Base-by-base conservation (phyloP, 2,329 filamentous ascomycete genomes). In the Fonsecaea multimorphosa region DNA sequence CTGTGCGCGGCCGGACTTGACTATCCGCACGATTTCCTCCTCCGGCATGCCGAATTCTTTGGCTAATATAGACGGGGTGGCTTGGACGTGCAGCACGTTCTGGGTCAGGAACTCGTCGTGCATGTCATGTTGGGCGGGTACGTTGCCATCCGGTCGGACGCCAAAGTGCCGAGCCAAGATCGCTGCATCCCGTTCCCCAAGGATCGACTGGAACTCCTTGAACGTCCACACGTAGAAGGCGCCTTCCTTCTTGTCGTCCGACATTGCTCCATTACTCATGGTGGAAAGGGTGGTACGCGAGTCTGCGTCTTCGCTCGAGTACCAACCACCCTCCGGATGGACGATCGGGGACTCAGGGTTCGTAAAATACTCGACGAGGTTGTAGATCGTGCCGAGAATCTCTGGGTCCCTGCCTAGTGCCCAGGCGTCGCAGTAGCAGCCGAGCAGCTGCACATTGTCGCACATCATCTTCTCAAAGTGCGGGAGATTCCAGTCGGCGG, bases 401-500 rank as follows among this genome's bases (percentile, higher is more conserved):
- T 96, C 91, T 3, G 86, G 84, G 11, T 89, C 84, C 57, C 85
- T 83, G 0, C 85, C 87, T 29, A 88, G 79, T 14, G 92, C 83
- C 83, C 93, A 98, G 0, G 91, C 93, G 73, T 97, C 93, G 6
- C 96, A 83, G 73, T 95, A 98, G 6, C 95, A 84, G 27, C 89
- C 86, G 1, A 99, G 81, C 0, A 98, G 84, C 71, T 97, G 89
- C 0, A 91, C 89, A 73, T 99, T 96, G 74, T 98, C 95, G 61
- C 92, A 93, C 9, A 97, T 86, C 85, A 98, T 93, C 81, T 98
- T 98, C 80, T 99, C 95, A 73, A 98, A 99, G 76, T 97, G 93
- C 11, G 95, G 95, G 54, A 98, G 82, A 68, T 90, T 91, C 95
- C 95, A 99, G 78, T 98, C 91, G 14, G 88, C 82, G 0, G 94